These are phyloP conservation scores for Euclidium syriacum DNA, from an alignment of 345 rosid species.

Conservation along the genomic window DNA sequence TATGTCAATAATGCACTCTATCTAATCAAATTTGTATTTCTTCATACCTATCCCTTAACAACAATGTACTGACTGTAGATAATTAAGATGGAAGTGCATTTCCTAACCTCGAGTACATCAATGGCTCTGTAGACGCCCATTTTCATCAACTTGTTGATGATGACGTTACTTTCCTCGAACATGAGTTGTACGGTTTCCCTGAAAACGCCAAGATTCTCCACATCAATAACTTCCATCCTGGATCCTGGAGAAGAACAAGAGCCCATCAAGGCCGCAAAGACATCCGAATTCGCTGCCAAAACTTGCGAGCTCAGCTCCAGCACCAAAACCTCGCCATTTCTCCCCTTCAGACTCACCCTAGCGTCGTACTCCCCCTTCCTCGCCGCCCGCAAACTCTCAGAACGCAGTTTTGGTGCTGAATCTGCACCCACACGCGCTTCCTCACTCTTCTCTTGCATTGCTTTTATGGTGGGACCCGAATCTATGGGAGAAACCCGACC, in stretches of 20 bases:
- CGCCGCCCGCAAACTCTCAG: slow-evolving; percentile 38
- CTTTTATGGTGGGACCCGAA: slow-evolving; percentile 37
- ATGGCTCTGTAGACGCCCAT: slow-evolving; percentile 69
- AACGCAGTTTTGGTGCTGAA: slow-evolving; percentile 28
- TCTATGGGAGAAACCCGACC: slow-evolving; percentile 96
- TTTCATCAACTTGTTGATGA: slow-evolving; percentile 49
- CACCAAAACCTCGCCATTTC: slow-evolving; percentile 57
- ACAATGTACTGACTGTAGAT: not conserved
- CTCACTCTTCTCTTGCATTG: slow-evolving; percentile 25
- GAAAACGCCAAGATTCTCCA: slow-evolving; percentile 75
- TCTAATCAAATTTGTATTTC: not conserved
- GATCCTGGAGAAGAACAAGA: slow-evolving; percentile 30
- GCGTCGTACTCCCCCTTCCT: slow-evolving; percentile 42
- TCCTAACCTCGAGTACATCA: slow-evolving; percentile 76
- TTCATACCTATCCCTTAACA: not conserved
- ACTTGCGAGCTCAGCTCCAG: slow-evolving; percentile 68
- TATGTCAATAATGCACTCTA: not conserved
- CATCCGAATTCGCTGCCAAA: slow-evolving; percentile 55
- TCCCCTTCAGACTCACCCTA: slow-evolving; percentile 70
- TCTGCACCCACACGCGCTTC: slow-evolving; percentile 23
- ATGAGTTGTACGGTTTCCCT: slow-evolving; percentile 77
- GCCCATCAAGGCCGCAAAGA: slow-evolving; percentile 51
- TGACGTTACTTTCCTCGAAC: slow-evolving; percentile 58
- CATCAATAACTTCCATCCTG: slow-evolving; percentile 73
- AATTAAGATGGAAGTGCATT: not conserved